phyloP scores from a whole-genome alignment of 305 asterid species.

The Rubia tinctorum region DNA sequence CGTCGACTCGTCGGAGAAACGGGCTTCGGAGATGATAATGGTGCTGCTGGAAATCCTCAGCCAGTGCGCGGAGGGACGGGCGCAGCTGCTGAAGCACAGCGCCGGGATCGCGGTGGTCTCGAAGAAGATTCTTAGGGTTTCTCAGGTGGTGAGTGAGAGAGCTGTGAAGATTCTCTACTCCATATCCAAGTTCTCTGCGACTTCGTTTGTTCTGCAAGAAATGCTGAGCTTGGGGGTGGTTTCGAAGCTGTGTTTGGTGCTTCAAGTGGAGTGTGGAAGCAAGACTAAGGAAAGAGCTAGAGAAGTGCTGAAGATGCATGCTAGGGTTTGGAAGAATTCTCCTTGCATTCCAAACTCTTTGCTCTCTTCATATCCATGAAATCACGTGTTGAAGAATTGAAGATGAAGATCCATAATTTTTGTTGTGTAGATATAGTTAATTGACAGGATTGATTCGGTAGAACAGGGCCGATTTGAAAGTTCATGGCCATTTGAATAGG shows the following conservation, averaged over 20 bases:
- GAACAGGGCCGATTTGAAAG: slow-evolving; percentile 1
- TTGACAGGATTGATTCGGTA: slow-evolving; percentile 1
- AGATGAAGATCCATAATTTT: neutral
- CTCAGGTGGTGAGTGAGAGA: slow-evolving; percentile 51
- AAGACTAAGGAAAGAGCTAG: slow-evolving; percentile 62
- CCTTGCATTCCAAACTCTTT: slow-evolving; percentile 49
- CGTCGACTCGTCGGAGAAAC: slow-evolving; percentile 39
- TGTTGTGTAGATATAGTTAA: slow-evolving; percentile 12
- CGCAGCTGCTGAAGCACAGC: slow-evolving; percentile 51
- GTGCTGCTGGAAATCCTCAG: slow-evolving; percentile 47
- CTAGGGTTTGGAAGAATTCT: slow-evolving; percentile 63
- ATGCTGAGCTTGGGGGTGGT: slow-evolving; percentile 73
- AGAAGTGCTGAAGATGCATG: slow-evolving; percentile 55
- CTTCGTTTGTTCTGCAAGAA: slow-evolving; percentile 42
- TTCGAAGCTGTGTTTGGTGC: slow-evolving; percentile 52
- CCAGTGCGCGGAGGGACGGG: slow-evolving; percentile 81
- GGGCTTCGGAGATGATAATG: slow-evolving; percentile 43
- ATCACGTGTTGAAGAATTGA: neutral
- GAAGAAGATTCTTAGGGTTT: slow-evolving; percentile 71
- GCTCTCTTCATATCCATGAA: slow-evolving; percentile 49
- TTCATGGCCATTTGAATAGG: neutral
- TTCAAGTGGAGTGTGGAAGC: slow-evolving; percentile 59
- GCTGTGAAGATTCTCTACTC: slow-evolving; percentile 58
- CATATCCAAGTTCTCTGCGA: slow-evolving; percentile 49
- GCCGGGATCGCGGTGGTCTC: slow-evolving; percentile 77